These are phyloP conservation scores for Candida freyschussii DNA, from an alignment of 1,139 yeast genomes.

Conservation along the genomic window DNA sequence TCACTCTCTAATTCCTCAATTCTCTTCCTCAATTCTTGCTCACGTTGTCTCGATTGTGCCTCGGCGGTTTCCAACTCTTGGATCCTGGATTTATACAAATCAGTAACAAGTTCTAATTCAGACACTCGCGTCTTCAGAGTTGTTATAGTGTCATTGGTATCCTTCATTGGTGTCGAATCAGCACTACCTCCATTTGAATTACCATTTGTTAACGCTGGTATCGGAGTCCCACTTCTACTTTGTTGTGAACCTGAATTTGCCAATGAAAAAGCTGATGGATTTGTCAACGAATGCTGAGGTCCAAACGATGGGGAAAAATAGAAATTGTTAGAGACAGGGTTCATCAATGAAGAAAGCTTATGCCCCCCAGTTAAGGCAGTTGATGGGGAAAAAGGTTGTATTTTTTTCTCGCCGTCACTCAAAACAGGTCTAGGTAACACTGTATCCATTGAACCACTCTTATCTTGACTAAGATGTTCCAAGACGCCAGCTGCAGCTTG, in stretches of 20 bases:
- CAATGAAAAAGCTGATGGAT: slow-evolving; percentile 23
- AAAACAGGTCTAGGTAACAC: slow-evolving; percentile 10
- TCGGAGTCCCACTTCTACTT: slow-evolving; percentile 3
- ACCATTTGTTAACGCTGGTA: slow-evolving; percentile 2
- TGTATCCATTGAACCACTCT: slow-evolving; percentile 9
- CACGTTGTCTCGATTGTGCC: slow-evolving; percentile 50
- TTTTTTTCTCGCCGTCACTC: slow-evolving; percentile 7
- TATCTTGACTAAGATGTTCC: slow-evolving; percentile 38
- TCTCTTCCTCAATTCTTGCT: slow-evolving; percentile 22
- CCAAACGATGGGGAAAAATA: slow-evolving; percentile 28
- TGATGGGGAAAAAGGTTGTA: slow-evolving; percentile 23
- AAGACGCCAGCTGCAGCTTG: slow-evolving; percentile 56
- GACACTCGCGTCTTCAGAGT: slow-evolving; percentile 68
- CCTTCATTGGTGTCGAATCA: slow-evolving; percentile 29
- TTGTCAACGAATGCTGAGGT: slow-evolving; percentile 25
- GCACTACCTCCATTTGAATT: not conserved
- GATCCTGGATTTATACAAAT: slow-evolving; percentile 75
- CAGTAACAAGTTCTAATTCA: slow-evolving; percentile 89
- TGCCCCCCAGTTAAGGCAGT: slow-evolving; percentile 16
- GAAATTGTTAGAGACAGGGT: slow-evolving; percentile 18
- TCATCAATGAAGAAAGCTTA: slow-evolving; percentile 19
- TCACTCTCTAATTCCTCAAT: slow-evolving; percentile 12
- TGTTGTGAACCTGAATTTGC: slow-evolving; percentile 8
- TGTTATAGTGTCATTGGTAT: slow-evolving; percentile 36
- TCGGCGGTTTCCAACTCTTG: slow-evolving; percentile 76